Conservation (phyloP, 257 asterid species). For the Prunella vulgaris region DNA sequence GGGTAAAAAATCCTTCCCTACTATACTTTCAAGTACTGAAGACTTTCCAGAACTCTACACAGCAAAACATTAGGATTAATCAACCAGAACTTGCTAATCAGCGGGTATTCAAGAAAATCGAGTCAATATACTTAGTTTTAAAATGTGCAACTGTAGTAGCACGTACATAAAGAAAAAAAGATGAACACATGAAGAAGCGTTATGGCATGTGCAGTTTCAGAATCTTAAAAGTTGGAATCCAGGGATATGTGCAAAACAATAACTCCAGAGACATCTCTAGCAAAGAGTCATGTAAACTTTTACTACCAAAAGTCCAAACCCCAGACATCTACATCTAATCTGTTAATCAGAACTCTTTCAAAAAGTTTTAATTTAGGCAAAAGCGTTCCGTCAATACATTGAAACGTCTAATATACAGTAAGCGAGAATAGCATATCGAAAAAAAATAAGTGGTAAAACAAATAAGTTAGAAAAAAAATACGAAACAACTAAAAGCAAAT, state of each 20-base stretch:
- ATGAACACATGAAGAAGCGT: background rate
- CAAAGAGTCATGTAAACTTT: background rate
- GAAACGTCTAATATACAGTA: background rate
- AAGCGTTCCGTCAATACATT: background rate
- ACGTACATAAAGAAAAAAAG: slow-evolving; percentile 7
- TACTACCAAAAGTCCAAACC: background rate
- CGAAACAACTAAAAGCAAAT: background rate
- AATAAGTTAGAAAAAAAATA: background rate
- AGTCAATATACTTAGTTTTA: background rate
- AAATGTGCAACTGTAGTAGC: background rate
- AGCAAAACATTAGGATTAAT: slow-evolving; percentile 13
- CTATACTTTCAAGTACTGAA: slow-evolving; percentile 94
- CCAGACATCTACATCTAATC: background rate
- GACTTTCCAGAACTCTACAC: slow-evolving; percentile 96
- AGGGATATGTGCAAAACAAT: background rate
- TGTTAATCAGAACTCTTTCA: background rate
- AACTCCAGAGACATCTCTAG: background rate
- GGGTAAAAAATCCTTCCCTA: slow-evolving; percentile 95
- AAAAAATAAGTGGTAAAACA: background rate
- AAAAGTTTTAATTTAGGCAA: background rate
- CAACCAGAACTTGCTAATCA: slow-evolving; percentile 11
- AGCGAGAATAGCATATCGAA: background rate
- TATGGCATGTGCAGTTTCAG: background rate
- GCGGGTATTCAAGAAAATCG: background rate
- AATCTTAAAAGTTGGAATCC: background rate